These are phyloP conservation scores for Eucalyptus curtisii DNA, from an alignment of 345 rosid genomes.

Conservation along the genomic window DNA sequence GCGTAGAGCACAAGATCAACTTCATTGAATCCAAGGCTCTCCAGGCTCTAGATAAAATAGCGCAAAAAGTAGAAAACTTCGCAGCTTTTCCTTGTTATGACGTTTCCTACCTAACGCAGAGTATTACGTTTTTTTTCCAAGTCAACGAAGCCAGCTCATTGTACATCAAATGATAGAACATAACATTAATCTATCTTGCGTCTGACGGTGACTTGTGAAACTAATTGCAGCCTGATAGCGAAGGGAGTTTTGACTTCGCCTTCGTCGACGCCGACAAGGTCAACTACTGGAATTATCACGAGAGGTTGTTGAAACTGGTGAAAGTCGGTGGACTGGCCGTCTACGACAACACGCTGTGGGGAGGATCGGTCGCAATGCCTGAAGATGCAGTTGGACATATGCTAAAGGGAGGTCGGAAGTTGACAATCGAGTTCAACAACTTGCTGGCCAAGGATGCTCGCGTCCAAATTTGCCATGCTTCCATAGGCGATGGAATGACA, in stretches of 20 bases:
- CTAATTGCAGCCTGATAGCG: slow-evolving; percentile 10
- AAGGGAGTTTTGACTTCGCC: slow-evolving; percentile 35
- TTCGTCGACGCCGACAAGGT: slow-evolving; percentile 52
- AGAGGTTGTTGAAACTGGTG: slow-evolving; percentile 36
- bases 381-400: slow-evolving; percentile 9
- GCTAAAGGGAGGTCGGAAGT: background rate
- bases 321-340: slow-evolving; percentile 43
- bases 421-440: slow-evolving; percentile 24
- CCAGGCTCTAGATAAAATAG: slow-evolving; percentile 13
- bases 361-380: slow-evolving; percentile 28
- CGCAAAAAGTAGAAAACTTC: slow-evolving; percentile 1
- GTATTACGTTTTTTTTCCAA: background rate
- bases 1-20: slow-evolving; percentile 29
- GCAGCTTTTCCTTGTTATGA: background rate
- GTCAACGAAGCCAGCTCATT: background rate
- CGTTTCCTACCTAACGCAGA: background rate
- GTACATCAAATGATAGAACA: background rate
- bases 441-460: slow-evolving; percentile 29
- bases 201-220: background rate
- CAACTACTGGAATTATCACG: slow-evolving; percentile 39
- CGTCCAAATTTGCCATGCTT: slow-evolving; percentile 35
- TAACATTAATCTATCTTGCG: background rate
- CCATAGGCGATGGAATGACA: slow-evolving; percentile 46
- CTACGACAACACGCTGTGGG: slow-evolving; percentile 50
- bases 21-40: slow-evolving; percentile 21